Percentiles rank a stretch among this genome's conserved stretches.
These are phyloP conservation scores for Pistacia vera DNA, from an alignment of 345 rosid species.

Conservation along the genomic window DNA sequence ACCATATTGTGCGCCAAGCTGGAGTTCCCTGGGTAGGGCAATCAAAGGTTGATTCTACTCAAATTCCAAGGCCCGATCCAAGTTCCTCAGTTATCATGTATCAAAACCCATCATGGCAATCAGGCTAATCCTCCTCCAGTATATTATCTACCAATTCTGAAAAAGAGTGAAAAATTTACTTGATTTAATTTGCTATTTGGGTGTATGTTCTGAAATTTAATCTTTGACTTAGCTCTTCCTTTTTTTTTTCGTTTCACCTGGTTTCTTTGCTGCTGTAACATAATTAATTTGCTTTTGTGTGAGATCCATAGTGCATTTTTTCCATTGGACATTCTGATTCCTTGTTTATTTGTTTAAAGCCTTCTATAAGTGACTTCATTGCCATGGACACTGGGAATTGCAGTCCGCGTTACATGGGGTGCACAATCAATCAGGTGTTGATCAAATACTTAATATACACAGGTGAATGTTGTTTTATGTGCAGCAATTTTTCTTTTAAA, in stretches of 20 bases:
- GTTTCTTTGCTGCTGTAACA: not conserved
- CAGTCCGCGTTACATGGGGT: conserved; percentile 96
- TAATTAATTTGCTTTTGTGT: conserved; percentile 13
- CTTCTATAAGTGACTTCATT: conserved; percentile 85
- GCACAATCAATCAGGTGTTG: conserved; percentile 83
- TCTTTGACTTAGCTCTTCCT: not conserved
- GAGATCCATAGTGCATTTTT: conserved; percentile 17
- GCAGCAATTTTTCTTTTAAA: not conserved
- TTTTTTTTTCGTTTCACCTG: not conserved
- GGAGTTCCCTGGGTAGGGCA: conserved; percentile 56
- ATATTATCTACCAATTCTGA: not conserved
- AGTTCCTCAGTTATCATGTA: conserved; percentile 56
- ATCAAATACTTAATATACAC: conserved; percentile 8
- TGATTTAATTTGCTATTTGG: not conserved
- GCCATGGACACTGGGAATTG: conserved; percentile 82
- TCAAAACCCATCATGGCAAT: conserved; percentile 76
- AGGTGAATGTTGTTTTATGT: not conserved
- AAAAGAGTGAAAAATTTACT: not conserved
- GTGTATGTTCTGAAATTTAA: not conserved
- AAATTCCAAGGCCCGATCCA: conserved; percentile 91
- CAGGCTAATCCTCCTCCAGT: conserved; percentile 93
- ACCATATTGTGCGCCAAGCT: conserved; percentile 64
- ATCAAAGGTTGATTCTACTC: conserved; percentile 77
- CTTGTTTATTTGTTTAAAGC: conserved; percentile 46
- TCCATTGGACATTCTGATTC: conserved; percentile 1